Conservation (phyloP, 2,329 filamentous ascomycete species). For the Colletotrichum sp. region DNA sequence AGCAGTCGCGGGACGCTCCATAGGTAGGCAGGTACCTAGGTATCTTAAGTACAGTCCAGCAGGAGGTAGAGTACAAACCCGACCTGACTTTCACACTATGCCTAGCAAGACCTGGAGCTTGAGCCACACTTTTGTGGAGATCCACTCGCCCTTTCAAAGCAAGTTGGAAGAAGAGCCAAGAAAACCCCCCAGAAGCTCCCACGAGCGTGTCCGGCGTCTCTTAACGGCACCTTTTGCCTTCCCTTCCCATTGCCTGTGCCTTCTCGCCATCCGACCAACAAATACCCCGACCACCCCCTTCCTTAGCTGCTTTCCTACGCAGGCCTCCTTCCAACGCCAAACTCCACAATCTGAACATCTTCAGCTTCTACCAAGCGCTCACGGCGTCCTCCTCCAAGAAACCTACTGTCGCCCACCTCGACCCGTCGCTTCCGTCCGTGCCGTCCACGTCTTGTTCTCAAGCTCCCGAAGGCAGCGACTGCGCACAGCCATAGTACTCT, state of each 20-base stretch:
- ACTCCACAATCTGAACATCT: background rate
- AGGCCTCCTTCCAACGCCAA: background rate
- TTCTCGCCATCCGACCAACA: conserved; percentile 1
- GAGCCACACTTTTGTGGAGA: conserved; percentile 8
- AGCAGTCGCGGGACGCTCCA: background rate
- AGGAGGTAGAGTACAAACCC: background rate
- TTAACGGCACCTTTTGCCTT: background rate
- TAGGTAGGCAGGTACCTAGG: background rate
- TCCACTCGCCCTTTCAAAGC: conserved; percentile 4
- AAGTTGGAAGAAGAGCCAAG: conserved; percentile 3
- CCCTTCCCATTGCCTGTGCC: background rate
- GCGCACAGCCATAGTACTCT: background rate
- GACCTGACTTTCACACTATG: background rate
- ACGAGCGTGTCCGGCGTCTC: background rate
- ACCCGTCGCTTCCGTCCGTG: background rate
- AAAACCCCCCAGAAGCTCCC: conserved; percentile 1
- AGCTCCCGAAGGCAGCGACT: background rate
- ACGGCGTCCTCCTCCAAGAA: background rate
- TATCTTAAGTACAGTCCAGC: background rate
- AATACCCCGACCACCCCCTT: conserved; percentile 5
- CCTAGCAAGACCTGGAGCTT: conserved; percentile 5
- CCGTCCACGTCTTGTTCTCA: background rate
- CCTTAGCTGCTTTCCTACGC: background rate
- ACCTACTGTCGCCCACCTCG: background rate
- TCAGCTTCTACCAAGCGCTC: background rate